These are phyloP conservation scores for Aspergillus cavernicola DNA, from an alignment of 495 filamentous ascomycete species.

Conservation along the genomic window DNA sequence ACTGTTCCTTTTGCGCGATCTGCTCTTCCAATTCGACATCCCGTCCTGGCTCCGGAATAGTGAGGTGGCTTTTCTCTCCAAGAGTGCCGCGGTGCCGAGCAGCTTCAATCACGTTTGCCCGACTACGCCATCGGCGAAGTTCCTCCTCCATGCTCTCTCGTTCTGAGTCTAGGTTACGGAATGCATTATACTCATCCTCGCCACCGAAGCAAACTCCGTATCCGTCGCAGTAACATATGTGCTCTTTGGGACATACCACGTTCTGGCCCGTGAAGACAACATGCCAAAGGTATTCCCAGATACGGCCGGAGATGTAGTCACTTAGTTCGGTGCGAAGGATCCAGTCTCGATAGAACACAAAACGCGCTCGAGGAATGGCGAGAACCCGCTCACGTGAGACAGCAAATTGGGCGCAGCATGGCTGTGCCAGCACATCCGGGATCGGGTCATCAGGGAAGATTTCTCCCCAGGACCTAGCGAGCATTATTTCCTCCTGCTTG, in stretches of 20 bases:
- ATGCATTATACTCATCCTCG: constrained; percentile 48
- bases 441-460: constrained; percentile 52
- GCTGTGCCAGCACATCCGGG: constrained; percentile 50
- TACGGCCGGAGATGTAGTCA: constrained; percentile 65
- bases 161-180: constrained; percentile 37
- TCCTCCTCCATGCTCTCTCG: constrained; percentile 42
- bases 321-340: constrained; percentile 56
- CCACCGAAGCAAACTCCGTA: constrained; percentile 76
- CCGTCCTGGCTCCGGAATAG: constrained; percentile 36
- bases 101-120: constrained; percentile 33
- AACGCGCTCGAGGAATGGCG: constrained; percentile 56
- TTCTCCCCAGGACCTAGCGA: constrained; percentile 53
- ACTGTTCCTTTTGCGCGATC: constrained; percentile 28
- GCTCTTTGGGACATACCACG: constrained; percentile 59
- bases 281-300: constrained; percentile 77
- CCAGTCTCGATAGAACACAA: constrained; percentile 65
- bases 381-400: constrained; percentile 53
- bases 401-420: constrained; percentile 69
- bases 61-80: constrained; percentile 27
- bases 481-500: constrained; percentile 60
- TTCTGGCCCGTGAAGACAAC: constrained; percentile 60
- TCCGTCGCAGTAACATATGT: constrained; percentile 72
- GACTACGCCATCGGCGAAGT: constrained; percentile 43
- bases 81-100: constrained; percentile 27
- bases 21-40: constrained; percentile 26